phyloP scores from a whole-genome alignment of 805 yeast genomes.

The Yarrowia bubula region DNA sequence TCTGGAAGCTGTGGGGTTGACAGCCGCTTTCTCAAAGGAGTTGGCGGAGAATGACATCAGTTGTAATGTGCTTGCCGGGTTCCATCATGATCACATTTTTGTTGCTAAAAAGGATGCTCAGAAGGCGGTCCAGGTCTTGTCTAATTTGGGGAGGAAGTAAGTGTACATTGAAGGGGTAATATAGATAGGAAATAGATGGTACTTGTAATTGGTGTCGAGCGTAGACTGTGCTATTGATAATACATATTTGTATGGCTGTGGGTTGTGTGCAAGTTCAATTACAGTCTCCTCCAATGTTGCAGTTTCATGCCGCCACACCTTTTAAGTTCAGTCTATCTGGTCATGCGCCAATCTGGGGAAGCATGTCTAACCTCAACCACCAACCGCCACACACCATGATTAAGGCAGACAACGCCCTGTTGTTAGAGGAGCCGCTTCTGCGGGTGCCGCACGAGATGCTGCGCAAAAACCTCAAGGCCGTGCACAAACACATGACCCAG shows the following conservation, averaged over 20 bases:
- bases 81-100: constrained; percentile 18
- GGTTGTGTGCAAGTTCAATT: too few relatives aligned
- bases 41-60: constrained; percentile 1
- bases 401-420: constrained; percentile 15
- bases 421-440: constrained; percentile 54
- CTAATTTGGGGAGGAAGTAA: neutral
- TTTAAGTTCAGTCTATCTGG: constrained; percentile 5
- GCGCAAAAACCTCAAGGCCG: constrained; percentile 58
- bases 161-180: too few relatives aligned
- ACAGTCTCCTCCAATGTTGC: neutral
- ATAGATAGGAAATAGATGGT: too few relatives aligned
- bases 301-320: neutral
- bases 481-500: constrained; percentile 61
- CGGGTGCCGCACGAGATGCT: constrained; percentile 68
- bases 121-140: neutral
- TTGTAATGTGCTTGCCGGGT: constrained; percentile 13
- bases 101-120: neutral
- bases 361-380: neutral
- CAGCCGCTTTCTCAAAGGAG: constrained; percentile 3
- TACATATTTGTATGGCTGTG: too few relatives aligned
- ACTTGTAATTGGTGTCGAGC: too few relatives aligned
- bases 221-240: too few relatives aligned
- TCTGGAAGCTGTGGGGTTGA: constrained; percentile 14
- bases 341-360: constrained; percentile 9
- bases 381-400: neutral